Conservation (phyloP, 768 basidiomycete species). For the Chalciporus pseudorubinellus region DNA sequence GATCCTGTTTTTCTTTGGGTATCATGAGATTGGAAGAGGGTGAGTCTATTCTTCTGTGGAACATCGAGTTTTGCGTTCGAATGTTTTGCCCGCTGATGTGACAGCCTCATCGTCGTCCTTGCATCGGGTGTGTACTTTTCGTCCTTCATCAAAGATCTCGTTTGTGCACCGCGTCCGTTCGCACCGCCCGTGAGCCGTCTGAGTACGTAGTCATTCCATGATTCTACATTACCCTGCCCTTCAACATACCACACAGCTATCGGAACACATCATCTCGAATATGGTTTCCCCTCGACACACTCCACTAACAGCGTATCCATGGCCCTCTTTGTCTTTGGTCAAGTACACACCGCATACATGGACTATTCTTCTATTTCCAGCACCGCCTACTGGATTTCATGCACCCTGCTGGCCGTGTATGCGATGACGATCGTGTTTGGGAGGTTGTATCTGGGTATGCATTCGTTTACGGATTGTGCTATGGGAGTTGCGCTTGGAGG, state of each 20-base stretch:
- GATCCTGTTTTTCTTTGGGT: slow-evolving; percentile 85
- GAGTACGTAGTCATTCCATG: slow-evolving; percentile 48
- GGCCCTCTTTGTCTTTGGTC: slow-evolving; percentile 72
- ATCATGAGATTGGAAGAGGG: slow-evolving; percentile 68
- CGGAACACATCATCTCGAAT: slow-evolving; percentile 81
- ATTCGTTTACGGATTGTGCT: slow-evolving; percentile 74
- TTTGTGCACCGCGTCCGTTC: slow-evolving; percentile 88
- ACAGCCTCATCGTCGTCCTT: slow-evolving; percentile 65
- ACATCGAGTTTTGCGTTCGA: background rate
- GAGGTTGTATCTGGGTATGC: slow-evolving; percentile 85
- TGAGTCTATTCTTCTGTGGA: slow-evolving; percentile 36
- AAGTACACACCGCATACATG: slow-evolving; percentile 51
- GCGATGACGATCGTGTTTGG: slow-evolving; percentile 73
- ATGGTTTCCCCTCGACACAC: slow-evolving; percentile 96
- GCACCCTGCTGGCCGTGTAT: slow-evolving; percentile 52
- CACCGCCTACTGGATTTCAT: slow-evolving; percentile 41
- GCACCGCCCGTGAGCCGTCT: slow-evolving; percentile 89
- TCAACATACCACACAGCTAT: slow-evolving; percentile 48
- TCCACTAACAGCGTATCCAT: slow-evolving; percentile 90
- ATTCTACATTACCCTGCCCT: background rate
- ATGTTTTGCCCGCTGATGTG: slow-evolving; percentile 13
- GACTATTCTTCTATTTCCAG: slow-evolving; percentile 42
- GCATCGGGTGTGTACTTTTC: slow-evolving; percentile 83
- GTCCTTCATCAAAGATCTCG: slow-evolving; percentile 84
- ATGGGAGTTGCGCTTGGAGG: slow-evolving; percentile 65